Percentiles rank a stretch among this genome's conserved stretches.
phyloP scores from a whole-genome alignment of 2,329 filamentous ascomycete species.

The Epichloe sp. region DNA sequence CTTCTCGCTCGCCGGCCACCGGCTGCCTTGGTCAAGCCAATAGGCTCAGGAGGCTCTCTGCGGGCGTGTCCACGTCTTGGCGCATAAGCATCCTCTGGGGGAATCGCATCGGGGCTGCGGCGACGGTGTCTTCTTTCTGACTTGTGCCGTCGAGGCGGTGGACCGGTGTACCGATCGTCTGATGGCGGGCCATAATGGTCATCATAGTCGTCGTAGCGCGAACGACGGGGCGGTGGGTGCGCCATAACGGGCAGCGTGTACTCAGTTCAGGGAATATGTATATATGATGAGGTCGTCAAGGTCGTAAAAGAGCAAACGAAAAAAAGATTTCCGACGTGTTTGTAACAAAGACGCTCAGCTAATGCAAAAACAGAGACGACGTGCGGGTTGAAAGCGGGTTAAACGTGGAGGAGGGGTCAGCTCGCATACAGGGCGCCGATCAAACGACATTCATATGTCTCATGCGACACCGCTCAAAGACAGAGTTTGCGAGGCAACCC shows the following conservation, averaged over 20 bases:
- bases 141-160: slow-evolving; percentile 12
- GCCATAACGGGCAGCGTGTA: slow-evolving; percentile 2
- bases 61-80: slow-evolving; percentile 6
- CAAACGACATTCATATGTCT: too few relatives aligned
- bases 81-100: slow-evolving; percentile 5
- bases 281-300: not conserved
- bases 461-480: too few relatives aligned
- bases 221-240: slow-evolving; percentile 12
- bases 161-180: not conserved
- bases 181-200: slow-evolving; percentile 9
- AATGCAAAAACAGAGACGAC: not conserved
- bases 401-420: too few relatives aligned
- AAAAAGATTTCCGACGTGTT: not conserved
- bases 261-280: not conserved
- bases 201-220: slow-evolving; percentile 16
- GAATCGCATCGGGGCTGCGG: slow-evolving; percentile 7
- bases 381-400: too few relatives aligned
- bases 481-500: not conserved
- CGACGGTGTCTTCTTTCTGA: slow-evolving; percentile 11
- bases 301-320: not conserved
- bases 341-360: not conserved
- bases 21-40: not conserved
- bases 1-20: slow-evolving; percentile 6
- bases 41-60: slow-evolving; percentile 4
- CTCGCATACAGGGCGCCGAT: too few relatives aligned